These are phyloP conservation scores for Plantago coronopus DNA, from an alignment of 305 asterid genomes.

Conservation along the genomic window DNA sequence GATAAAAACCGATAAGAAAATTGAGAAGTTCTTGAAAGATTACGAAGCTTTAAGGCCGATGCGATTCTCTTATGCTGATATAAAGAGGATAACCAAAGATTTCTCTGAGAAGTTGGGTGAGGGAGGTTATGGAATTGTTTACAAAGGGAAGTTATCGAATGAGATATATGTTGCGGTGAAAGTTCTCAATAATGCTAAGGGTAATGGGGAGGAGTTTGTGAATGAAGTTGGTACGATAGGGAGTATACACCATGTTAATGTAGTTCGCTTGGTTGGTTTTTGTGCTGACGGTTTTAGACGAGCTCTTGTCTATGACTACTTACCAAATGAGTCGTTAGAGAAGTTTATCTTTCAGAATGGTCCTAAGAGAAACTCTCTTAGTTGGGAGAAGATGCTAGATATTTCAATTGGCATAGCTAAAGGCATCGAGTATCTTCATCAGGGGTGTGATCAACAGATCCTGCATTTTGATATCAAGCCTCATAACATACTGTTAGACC, in stretches of 20 bases:
- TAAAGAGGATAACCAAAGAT: slow-evolving; percentile 26
- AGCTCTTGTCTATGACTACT: slow-evolving; percentile 31
- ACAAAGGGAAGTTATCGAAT: slow-evolving; percentile 31
- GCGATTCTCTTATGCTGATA: slow-evolving; percentile 32
- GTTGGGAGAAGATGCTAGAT: slow-evolving; percentile 26
- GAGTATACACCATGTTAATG: slow-evolving; percentile 38
- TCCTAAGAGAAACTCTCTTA: slow-evolving; percentile 2
- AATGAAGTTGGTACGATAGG: slow-evolving; percentile 39
- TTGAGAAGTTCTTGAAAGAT: slow-evolving; percentile 34
- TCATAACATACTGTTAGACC: slow-evolving; percentile 30
- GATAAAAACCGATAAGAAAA: slow-evolving; percentile 17
- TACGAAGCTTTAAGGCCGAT: slow-evolving; percentile 34
- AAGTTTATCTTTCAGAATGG: slow-evolving; percentile 24
- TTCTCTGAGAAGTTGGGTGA: slow-evolving; percentile 30
- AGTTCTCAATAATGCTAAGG: slow-evolving; percentile 27
- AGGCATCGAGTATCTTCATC: slow-evolving; percentile 46
- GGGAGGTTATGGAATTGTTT: slow-evolving; percentile 37
- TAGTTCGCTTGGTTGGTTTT: slow-evolving; percentile 37
- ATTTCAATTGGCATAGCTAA: slow-evolving; percentile 34
- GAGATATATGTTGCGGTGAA: slow-evolving; percentile 37
- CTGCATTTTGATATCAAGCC: slow-evolving; percentile 46
- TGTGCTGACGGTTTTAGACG: slow-evolving; percentile 40
- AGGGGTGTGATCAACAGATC: slow-evolving; percentile 38
- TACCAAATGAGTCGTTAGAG: slow-evolving; percentile 36
- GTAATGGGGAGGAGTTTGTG: slow-evolving; percentile 39